Conservation (phyloP, 1,284 basidiomycete genomes). For the Rugosomyces carneus region DNA sequence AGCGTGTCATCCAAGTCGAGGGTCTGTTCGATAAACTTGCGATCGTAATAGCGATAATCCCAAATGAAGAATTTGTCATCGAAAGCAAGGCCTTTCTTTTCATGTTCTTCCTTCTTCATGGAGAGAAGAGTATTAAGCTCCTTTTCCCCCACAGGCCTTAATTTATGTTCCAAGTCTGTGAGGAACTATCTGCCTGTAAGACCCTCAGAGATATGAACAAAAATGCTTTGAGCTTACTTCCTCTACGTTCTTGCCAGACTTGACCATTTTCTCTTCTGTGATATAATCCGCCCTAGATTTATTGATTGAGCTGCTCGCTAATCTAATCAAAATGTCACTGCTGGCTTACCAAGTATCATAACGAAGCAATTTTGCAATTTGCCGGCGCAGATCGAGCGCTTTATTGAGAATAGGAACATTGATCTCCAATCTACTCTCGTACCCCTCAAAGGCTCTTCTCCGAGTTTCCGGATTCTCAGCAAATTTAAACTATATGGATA, state of each 20-base stretch:
- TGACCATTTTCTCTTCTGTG: conserved; percentile 83
- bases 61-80: conserved; percentile 68
- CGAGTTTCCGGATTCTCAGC: conserved; percentile 68
- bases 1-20: conserved; percentile 67
- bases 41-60: conserved; percentile 70
- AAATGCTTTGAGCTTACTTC: conserved; percentile 30
- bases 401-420: conserved; percentile 67
- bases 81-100: conserved; percentile 48
- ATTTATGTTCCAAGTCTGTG: conserved; percentile 63
- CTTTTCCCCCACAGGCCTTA: conserved; percentile 65
- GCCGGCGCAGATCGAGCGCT: conserved; percentile 60
- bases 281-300: conserved; percentile 64
- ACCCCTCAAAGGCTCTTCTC: conserved; percentile 53
- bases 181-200: conserved; percentile 41
- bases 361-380: conserved; percentile 60
- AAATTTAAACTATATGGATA: conserved; percentile 59
- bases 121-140: conserved; percentile 62
- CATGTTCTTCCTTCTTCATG: conserved; percentile 69
- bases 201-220: background rate
- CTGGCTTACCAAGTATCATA: conserved; percentile 59
- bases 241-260: conserved; percentile 53
- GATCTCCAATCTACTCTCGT: conserved; percentile 59
- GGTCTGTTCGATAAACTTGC: conserved; percentile 61
- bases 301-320: background rate
- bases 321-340: background rate